These are phyloP conservation scores for Cladosporium oxysporum DNA, from an alignment of 2,329 filamentous ascomycete species.

Conservation along the genomic window DNA sequence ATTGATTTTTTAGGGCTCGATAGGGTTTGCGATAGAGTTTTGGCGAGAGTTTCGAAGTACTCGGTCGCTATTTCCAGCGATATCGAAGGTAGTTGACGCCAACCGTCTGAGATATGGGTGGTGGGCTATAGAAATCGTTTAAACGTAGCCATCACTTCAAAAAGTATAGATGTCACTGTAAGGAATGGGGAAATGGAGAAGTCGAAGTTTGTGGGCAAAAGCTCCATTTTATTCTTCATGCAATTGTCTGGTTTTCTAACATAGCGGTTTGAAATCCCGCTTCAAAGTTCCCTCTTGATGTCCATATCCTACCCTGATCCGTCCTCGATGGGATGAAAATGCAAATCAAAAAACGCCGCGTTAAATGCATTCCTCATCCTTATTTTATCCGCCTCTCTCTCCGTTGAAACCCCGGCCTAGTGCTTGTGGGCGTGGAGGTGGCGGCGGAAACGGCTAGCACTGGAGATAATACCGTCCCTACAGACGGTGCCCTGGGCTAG, in stretches of 20 bases:
- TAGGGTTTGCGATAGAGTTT: not conserved
- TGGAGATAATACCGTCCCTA: slow-evolving; percentile 36
- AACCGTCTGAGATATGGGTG: not conserved
- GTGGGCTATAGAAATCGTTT: not conserved
- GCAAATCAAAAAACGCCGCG: not conserved
- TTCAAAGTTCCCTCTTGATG: not conserved
- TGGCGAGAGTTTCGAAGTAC: not conserved
- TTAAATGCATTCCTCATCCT: not conserved
- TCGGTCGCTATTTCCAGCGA: not conserved
- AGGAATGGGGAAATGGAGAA: not conserved
- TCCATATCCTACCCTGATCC: not conserved
- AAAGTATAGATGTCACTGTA: not conserved
- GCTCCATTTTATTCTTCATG: not conserved
- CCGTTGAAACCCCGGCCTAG: not conserved
- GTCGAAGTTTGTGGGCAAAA: not conserved
- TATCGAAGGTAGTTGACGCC: not conserved
- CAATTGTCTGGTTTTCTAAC: not conserved
- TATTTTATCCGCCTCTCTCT: not conserved
- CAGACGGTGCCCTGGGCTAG: slow-evolving; percentile 45
- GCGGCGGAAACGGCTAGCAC: slow-evolving; percentile 23
- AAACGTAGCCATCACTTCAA: not conserved
- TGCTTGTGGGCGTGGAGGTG: slow-evolving; percentile 24
- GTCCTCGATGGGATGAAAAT: not conserved
- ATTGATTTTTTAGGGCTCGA: too few species aligned
- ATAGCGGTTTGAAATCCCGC: not conserved